Percentiles rank a stretch among this genome's conserved stretches.
phyloP scores from a whole-genome alignment of 768 basidiomycete genomes.

The Suillus subalutaceus region DNA sequence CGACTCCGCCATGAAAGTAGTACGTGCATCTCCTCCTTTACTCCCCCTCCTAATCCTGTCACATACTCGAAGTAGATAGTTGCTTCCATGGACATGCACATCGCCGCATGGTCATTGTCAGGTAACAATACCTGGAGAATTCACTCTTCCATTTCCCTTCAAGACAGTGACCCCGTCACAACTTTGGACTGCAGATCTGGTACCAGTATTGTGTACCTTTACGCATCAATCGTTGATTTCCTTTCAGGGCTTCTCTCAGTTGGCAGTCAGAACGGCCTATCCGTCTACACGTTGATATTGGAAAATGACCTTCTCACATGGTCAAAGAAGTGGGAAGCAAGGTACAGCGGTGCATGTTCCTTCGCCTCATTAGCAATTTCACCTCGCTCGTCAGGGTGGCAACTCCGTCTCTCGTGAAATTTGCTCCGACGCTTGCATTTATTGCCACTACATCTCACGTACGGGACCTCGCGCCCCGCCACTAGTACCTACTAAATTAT shows the following conservation, averaged over 20 bases:
- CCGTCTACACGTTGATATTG: conserved; percentile 75
- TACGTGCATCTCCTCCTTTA: conserved; percentile 42
- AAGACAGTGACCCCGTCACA: conserved; percentile 55
- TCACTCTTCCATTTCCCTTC: conserved; percentile 78
- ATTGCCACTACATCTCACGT: conserved; percentile 69
- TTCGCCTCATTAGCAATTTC: conserved; percentile 14
- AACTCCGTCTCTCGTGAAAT: conserved; percentile 55
- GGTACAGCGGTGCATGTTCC: conserved; percentile 43
- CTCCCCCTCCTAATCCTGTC: conserved; percentile 12
- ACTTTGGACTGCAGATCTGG: conserved; percentile 77
- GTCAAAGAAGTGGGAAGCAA: conserved; percentile 74
- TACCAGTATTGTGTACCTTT: conserved; percentile 30
- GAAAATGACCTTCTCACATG: conserved; percentile 85
- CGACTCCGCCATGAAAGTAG: conserved; percentile 81
- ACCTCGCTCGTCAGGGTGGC: conserved; percentile 41
- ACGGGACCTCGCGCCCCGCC: conserved; percentile 23
- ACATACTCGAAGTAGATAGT: conserved; percentile 55
- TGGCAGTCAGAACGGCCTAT: conserved; percentile 59
- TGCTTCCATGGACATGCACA: conserved; percentile 64
- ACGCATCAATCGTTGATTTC: conserved; percentile 27
- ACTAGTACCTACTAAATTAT: conserved; percentile 12
- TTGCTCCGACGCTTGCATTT: conserved; percentile 78
- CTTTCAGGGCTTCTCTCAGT: conserved; percentile 73
- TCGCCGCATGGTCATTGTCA: conserved; percentile 83
- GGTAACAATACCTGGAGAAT: conserved; percentile 72